phyloP scores from a whole-genome alignment of 306 rosid species.

The Amphicarpaea edgeworthii region DNA sequence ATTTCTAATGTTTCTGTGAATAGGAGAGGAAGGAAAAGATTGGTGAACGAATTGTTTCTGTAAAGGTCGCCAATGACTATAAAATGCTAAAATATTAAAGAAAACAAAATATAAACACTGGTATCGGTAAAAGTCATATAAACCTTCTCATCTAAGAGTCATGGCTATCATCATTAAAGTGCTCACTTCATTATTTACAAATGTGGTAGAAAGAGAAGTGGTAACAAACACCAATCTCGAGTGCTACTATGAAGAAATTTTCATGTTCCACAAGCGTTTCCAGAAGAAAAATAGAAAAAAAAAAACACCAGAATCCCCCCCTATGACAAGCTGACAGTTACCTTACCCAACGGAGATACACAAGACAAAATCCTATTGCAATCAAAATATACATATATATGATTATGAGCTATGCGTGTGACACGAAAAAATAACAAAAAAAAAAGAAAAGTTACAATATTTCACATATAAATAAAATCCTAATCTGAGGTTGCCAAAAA shows the following conservation, averaged over 20 bases:
- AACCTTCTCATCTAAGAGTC: no score
- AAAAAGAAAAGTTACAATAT: slow-evolving; percentile 41
- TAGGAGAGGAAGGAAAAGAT: slow-evolving; percentile 95
- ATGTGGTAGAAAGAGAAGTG: no score
- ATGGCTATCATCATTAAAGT: no score
- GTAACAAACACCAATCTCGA: no score
- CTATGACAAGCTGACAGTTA: slow-evolving; percentile 42
- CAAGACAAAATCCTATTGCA: slow-evolving; percentile 44
- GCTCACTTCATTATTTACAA: no score
- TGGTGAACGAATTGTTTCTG: slow-evolving; percentile 78
- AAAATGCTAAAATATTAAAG: no score
- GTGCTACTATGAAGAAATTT: neutral
- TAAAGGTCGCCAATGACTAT: no score
- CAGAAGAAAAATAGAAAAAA: slow-evolving; percentile 26
- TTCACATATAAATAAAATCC: slow-evolving; percentile 42
- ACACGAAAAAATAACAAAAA: slow-evolving; percentile 37
- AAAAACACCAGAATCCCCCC: slow-evolving; percentile 31
- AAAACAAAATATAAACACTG: no score
- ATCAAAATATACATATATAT: slow-evolving; percentile 38
- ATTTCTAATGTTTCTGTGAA: slow-evolving; percentile 41
- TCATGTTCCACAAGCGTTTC: slow-evolving; percentile 27
- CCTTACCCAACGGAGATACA: slow-evolving; percentile 23
- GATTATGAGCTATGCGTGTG: slow-evolving; percentile 11
- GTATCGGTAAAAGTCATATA: no score
- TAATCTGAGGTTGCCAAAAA: slow-evolving; percentile 36